A percentile compares a stretch with the other conserved stretches of the same genome.
Evolutionary conservation across 371 early-diverging fungal genomes (phyloP).

Genomic region (Lichtheimia ramosa): DNA sequence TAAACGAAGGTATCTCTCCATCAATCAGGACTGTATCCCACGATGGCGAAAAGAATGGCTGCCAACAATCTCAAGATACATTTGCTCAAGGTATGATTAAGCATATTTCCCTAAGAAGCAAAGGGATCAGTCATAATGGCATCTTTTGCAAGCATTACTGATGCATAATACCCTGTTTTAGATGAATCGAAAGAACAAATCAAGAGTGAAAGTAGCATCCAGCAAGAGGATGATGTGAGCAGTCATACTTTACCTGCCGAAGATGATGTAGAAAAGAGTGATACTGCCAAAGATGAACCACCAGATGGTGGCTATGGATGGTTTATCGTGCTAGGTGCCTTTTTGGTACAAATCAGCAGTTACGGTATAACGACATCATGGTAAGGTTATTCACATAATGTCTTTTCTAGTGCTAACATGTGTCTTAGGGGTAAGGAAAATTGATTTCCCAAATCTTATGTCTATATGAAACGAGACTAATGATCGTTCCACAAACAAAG

Average conservation of each 20-base stretch:
- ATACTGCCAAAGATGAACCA: conserved; percentile 1
- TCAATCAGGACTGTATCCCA: conserved; percentile 16
- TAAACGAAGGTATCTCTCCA: conserved; percentile 17
- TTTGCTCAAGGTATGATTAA: background rate
- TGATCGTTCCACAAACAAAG: conserved; percentile 1
- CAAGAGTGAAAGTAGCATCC: background rate
- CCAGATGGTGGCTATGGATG: conserved; percentile 56
- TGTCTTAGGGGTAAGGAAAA: background rate
- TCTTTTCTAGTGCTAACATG: background rate
- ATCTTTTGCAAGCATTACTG: background rate
- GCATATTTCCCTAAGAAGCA: background rate
- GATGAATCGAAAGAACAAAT: too few relatives aligned
- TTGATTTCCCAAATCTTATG: too few relatives aligned
- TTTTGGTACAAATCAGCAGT: conserved; percentile 52
- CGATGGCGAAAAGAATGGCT: background rate
- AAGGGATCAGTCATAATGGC: too few relatives aligned
- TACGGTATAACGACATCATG: conserved; percentile 41
- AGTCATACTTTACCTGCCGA: background rate
- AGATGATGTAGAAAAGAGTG: background rate
- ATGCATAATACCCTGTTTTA: too few relatives aligned
- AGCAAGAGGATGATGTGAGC: background rate
- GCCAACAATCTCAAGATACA: background rate
- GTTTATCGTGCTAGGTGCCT: conserved; percentile 51
- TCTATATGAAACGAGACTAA: too few relatives aligned
- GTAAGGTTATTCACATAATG: conserved; percentile 7